These are phyloP conservation scores for Adiantum capillusveneris DNA, from an alignment of 75 land plant species.

Conservation along the genomic window DNA sequence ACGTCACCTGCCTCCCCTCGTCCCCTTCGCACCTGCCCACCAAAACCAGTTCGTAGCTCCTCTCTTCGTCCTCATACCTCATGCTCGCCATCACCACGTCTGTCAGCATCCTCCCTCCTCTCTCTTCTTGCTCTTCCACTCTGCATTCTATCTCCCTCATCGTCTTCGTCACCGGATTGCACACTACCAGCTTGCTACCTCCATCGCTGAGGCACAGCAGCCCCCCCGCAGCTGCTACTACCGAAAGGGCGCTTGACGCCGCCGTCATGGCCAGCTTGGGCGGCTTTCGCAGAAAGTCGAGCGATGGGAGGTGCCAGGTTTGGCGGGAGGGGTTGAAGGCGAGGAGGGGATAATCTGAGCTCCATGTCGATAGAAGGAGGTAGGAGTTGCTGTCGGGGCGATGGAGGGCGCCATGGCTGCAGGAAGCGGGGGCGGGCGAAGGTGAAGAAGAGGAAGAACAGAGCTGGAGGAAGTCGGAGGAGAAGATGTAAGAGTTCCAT, in stretches of 20 bases:
- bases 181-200: conserved; percentile 11
- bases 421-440: background rate
- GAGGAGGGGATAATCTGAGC: conserved; percentile 6
- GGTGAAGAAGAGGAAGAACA: background rate
- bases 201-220: conserved; percentile 11
- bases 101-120: background rate
- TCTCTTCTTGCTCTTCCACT: background rate
- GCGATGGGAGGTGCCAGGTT: conserved; percentile 10
- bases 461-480: conserved; percentile 6
- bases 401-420: conserved; percentile 5
- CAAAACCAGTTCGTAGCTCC: background rate
- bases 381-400: conserved; percentile 5
- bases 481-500: conserved; percentile 18
- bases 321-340: conserved; percentile 2
- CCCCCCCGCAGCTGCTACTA: conserved; percentile 13
- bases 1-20: background rate
- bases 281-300: background rate
- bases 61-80: background rate
- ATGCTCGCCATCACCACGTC: background rate
- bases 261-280: background rate
- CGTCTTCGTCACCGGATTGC: conserved; percentile 16
- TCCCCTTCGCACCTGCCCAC: background rate
- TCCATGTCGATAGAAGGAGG: background rate
- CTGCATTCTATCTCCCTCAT: background rate
- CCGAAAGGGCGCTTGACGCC: background rate